Base-by-base conservation (phyloP, 1,139 yeast genomes). In the Geotrichum cucujoidarum region DNA sequence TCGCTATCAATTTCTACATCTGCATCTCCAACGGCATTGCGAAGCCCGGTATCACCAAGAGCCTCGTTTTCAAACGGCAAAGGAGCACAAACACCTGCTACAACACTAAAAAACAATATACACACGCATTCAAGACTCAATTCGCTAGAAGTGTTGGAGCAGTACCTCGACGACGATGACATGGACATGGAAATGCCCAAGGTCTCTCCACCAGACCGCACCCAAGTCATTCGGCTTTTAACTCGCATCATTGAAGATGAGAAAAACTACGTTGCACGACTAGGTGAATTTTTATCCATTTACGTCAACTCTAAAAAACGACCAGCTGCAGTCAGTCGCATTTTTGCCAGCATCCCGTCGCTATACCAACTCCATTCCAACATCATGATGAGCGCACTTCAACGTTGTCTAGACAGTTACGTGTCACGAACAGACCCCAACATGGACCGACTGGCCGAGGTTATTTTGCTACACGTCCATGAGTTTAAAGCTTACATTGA, bases 341-440 rank as follows among this genome's bases (percentile, higher is more conserved):
- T 60, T n/a, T 57, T 61, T 47, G 53, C 45, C 22, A 45, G 54
- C 24, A 34, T 63, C 33, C 60, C 60, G 5, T 59, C 57, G 17
- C 43, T 63, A 4, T 52, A 52, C 32, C 49, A 55, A 13, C 42
- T 61, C 11, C 67, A 63, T 43, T 45, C 54, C 2, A 55, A 55
- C 14, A 39, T 54, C 3, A 20, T 59, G 27, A 43, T 57, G 2
- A 55, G 55, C 2, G 49, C 53, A n/a, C 50, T 61, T 16, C 54
- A 55, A 3, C 39, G 47, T 8, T 50, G 57, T 11, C 36, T 54
- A 31, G 55, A 56, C 2, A 39, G 29, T 35, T 48, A 47, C 18
- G 46, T 38, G 31, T 30, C 38, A 16, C 45, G 43, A 8, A 45
- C 27, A 14, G 53, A 49, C 27, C 35, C 47, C 11, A 30, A 49